Percentiles rank a stretch among this genome's conserved stretches.
These are phyloP conservation scores for Flaveria robusta DNA, from an alignment of 129 eudicot species.

Conservation along the genomic window DNA sequence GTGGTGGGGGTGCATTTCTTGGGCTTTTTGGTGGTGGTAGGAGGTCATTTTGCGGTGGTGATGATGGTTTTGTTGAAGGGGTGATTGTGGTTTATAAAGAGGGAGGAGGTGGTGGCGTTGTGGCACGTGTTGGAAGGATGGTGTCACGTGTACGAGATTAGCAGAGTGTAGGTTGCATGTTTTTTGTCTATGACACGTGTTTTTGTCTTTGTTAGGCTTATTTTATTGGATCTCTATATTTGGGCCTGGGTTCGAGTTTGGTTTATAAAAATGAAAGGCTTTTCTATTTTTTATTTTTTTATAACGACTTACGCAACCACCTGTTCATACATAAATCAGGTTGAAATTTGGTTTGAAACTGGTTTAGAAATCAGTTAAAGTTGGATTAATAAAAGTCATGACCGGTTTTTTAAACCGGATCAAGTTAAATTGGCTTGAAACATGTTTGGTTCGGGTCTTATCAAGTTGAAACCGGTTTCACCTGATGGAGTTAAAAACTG, in stretches of 20 bases:
- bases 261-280: background rate
- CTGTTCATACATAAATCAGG: too few species aligned
- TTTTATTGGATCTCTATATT: background rate
- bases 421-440: too few species aligned
- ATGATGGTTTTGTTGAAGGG: background rate
- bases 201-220: background rate
- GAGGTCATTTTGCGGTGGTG: constrained; percentile 34
- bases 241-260: background rate
- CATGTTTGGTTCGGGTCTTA: too few species aligned
- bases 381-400: too few species aligned
- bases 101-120: constrained; percentile 20
- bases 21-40: constrained; percentile 5
- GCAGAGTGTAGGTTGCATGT: constrained; percentile 43
- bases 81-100: constrained; percentile 18
- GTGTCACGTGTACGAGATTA: constrained; percentile 43
- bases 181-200: constrained; percentile 5
- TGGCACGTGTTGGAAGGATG: constrained; percentile 38
- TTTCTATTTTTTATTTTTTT: too few species aligned
- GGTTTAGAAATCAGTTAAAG: too few species aligned
- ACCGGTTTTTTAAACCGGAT: too few species aligned
- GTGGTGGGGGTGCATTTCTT: constrained; percentile 11
- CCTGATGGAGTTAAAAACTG: too few species aligned
- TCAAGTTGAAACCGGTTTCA: too few species aligned
- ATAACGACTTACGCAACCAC: too few species aligned
- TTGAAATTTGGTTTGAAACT: too few species aligned